Evolutionary conservation across 2,329 filamentous ascomycete genomes (phyloP), one percentile per base, ranked within the genome.

Genomic region (Cladophialophora exuberans): DNA sequence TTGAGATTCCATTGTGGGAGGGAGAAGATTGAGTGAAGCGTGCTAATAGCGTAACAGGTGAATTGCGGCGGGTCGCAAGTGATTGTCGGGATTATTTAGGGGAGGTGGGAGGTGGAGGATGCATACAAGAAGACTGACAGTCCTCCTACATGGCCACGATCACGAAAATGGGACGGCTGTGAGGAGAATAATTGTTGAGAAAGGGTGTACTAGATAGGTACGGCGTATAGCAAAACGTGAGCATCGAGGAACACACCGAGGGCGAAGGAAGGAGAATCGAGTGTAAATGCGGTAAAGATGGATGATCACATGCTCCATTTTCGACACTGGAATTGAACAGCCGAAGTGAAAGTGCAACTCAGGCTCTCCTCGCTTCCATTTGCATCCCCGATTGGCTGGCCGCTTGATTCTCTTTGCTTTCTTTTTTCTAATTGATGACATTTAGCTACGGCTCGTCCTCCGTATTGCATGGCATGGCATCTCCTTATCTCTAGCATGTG

Each of bases 1-100:
- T 18, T 60, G 60, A n/a, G 58, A 53, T 33, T 56, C 58, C 60
- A 62, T 62, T 18, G 22, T 44, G 11, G 17, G 20, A 38, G 45
- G 26, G 17, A 7, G 42, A 11, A 22, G 26, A 38, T 26, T 13
- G 18, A 28, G 20, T 48, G 20, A 38, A 26, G 7, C 17, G 17
- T 6, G 36, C 25, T 41, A 42, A 23, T 13, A 13, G 2, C 11
- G 6, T 42, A n/a, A 7, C 13, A 7, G 17, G 36, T 17, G 22
- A n/a, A n/a, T n/a, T 20, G 38, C 18, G 6, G 18, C 15, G 11
- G 20, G 35, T 20, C 9, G 15, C 15, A 6, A 3, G 44, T 36
- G 31, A 26, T 39, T 20, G n/a, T 15, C 13, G 6, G 23, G 36
- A 39, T 17, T 20, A 18, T 4, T 39, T 20, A 22, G 6, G 17